Conservation (phyloP, 345 rosid species). For the Linum trigynum region DNA sequence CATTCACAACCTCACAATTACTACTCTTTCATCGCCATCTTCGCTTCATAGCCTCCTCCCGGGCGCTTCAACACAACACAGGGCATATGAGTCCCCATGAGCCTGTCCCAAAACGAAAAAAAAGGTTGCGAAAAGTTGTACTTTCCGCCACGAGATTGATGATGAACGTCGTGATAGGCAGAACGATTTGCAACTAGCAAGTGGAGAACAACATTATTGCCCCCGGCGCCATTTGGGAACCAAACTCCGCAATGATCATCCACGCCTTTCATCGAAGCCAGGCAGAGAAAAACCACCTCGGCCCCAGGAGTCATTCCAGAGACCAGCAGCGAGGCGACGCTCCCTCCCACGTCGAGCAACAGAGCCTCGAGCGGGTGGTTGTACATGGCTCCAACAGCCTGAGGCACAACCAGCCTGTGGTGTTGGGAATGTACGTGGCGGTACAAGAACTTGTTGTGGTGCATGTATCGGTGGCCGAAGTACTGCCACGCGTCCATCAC, state of each 20-base stretch:
- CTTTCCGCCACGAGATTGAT: conserved; percentile 60
- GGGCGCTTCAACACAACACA: conserved; percentile 41
- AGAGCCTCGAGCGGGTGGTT: conserved; percentile 68
- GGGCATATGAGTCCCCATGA: conserved; percentile 62
- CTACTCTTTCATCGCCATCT: conserved; percentile 9
- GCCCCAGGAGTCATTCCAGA: conserved; percentile 71
- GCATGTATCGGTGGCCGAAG: conserved; percentile 63
- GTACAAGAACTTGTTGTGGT: conserved; percentile 59
- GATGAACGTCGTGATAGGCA: conserved; percentile 67
- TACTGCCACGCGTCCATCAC: conserved; percentile 69
- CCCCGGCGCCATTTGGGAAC: no score
- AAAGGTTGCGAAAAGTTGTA: conserved; percentile 74
- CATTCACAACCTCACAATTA: no score
- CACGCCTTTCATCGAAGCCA: conserved; percentile 59
- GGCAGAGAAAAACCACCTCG: conserved; percentile 54
- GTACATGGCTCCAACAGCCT: conserved; percentile 62
- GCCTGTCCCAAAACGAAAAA: conserved; percentile 64
- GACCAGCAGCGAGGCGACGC: conserved; percentile 50
- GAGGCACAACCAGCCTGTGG: conserved; percentile 56
- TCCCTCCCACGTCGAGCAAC: conserved; percentile 57
- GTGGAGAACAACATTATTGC: conserved; percentile 62
- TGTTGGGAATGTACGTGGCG: conserved; percentile 66
- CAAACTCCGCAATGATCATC: conserved; percentile 71
- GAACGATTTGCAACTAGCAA: conserved; percentile 45
- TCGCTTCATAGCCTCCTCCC: conserved; percentile 67